A percentile compares a stretch with the other conserved stretches of the same genome.
Conservation (phyloP, 495 filamentous ascomycete species). For the Tuber calosporum region DNA sequence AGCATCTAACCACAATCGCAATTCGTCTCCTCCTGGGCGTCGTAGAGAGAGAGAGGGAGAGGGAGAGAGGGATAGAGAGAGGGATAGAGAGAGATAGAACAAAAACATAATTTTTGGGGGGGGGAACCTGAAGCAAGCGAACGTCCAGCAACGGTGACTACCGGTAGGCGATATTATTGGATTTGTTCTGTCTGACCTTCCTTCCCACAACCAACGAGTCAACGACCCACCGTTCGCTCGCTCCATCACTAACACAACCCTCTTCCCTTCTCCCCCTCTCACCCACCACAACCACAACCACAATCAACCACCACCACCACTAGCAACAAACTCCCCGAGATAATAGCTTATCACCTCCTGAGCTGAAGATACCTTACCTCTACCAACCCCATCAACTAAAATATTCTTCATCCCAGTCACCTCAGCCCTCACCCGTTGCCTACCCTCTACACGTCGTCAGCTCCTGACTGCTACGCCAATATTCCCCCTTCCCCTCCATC, state of each 20-base stretch:
- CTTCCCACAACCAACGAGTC: constrained; percentile 2
- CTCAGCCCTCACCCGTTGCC: constrained; percentile 8
- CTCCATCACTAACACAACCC: not conserved
- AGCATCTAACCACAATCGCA: not conserved
- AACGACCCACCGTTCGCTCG: constrained; percentile 1
- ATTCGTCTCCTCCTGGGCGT: not conserved
- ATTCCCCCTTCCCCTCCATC: constrained; percentile 21
- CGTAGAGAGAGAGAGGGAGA: not conserved
- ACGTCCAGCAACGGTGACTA: not conserved
- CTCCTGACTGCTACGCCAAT: constrained; percentile 28
- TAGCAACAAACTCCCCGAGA: not conserved
- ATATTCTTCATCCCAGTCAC: constrained; percentile 8
- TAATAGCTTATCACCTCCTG: not conserved
- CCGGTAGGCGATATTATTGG: not conserved
- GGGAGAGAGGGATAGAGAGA: too few relatives aligned
- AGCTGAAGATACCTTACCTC: constrained; percentile 9
- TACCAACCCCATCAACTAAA: constrained; percentile 28
- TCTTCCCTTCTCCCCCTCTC: not conserved
- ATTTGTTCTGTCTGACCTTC: constrained; percentile 1
- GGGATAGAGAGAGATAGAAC: too few relatives aligned
- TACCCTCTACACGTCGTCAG: constrained; percentile 29
- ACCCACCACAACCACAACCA: constrained; percentile 3
- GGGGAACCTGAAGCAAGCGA: not conserved
- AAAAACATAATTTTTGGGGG: not conserved
- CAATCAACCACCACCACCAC: not conserved